Conservation (phyloP, 495 filamentous ascomycete genomes). For the Penicillium herquei region DNA sequence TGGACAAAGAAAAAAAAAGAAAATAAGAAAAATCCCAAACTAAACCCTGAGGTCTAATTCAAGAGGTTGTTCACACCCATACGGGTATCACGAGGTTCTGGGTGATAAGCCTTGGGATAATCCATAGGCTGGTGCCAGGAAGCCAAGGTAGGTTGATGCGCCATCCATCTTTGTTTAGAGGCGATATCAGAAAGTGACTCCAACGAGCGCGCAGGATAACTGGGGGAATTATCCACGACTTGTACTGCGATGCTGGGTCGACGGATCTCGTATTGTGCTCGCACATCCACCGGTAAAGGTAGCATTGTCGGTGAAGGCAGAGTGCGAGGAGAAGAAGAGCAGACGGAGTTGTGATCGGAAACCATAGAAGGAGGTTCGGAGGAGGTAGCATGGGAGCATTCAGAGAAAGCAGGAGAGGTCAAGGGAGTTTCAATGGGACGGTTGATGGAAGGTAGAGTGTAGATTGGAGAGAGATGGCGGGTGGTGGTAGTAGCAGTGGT, state of each 20-base stretch:
- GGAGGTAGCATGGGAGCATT: conserved; percentile 58
- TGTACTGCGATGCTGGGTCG: conserved; percentile 26
- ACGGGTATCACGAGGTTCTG: conserved; percentile 41
- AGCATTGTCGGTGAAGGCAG: conserved; percentile 43
- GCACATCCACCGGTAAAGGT: conserved; percentile 36
- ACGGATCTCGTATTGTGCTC: conserved; percentile 34
- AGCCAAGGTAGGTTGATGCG: conserved; percentile 27
- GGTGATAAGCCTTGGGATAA: conserved; percentile 21
- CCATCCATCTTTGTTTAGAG: conserved; percentile 34
- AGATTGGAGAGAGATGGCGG: conserved; percentile 44
- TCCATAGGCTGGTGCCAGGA: conserved; percentile 32
- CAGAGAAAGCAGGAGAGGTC: conserved; percentile 66
- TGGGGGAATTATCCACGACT: conserved; percentile 30
- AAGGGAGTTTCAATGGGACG: conserved; percentile 59
- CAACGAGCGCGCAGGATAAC: conserved; percentile 21
- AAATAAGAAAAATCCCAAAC: background rate
- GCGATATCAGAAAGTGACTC: conserved; percentile 33
- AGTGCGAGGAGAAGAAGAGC: conserved; percentile 53
- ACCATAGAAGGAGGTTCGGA: conserved; percentile 69
- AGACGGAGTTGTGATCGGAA: conserved; percentile 67
- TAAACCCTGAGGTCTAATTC: conserved; percentile 24
- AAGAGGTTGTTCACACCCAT: conserved; percentile 44
- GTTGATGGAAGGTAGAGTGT: conserved; percentile 44
- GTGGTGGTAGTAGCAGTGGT: conserved; percentile 13
- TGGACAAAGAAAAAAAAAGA: conserved; percentile 4